Percentiles rank a stretch among this genome's conserved stretches.
These are phyloP conservation scores for Xylogone sp. DNA, from an alignment of 2,329 filamentous ascomycete species.

Conservation along the genomic window DNA sequence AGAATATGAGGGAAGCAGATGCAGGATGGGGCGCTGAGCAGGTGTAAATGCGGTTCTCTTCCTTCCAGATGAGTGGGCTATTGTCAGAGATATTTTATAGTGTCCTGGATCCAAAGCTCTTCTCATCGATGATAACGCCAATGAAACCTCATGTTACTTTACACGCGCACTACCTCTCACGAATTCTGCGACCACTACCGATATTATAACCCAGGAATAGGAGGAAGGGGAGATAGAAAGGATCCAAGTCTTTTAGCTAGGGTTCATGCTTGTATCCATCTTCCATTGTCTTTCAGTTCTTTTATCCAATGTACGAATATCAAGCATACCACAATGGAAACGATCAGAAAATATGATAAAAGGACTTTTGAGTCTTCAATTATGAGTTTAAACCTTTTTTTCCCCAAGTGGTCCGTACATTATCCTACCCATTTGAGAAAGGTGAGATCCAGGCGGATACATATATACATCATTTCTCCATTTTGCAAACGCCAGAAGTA, in stretches of 20 bases:
- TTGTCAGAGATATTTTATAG: background rate
- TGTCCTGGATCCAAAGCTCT: too few relatives aligned
- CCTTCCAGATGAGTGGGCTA: background rate
- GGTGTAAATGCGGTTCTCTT: conserved; percentile 15
- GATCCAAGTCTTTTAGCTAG: background rate
- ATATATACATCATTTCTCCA: too few relatives aligned
- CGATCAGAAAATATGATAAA: background rate
- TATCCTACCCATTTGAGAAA: too few relatives aligned
- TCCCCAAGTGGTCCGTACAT: too few relatives aligned
- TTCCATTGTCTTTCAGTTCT: background rate
- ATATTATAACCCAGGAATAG: background rate
- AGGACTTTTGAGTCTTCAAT: background rate
- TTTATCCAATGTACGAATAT: background rate
- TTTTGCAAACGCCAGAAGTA: too few relatives aligned
- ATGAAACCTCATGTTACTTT: too few relatives aligned
- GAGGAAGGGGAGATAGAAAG: background rate
- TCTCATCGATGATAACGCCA: too few relatives aligned
- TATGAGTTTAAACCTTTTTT: too few relatives aligned
- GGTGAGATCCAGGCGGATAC: too few relatives aligned
- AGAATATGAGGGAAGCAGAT: conserved; percentile 46
- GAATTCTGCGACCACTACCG: background rate
- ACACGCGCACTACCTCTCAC: background rate
- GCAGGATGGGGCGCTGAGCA: conserved; percentile 29
- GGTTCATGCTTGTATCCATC: background rate
- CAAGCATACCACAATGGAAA: conserved; percentile 6